phyloP scores from a whole-genome alignment of 1,284 basidiomycete species.

The Boletus hoseneyae region DNA sequence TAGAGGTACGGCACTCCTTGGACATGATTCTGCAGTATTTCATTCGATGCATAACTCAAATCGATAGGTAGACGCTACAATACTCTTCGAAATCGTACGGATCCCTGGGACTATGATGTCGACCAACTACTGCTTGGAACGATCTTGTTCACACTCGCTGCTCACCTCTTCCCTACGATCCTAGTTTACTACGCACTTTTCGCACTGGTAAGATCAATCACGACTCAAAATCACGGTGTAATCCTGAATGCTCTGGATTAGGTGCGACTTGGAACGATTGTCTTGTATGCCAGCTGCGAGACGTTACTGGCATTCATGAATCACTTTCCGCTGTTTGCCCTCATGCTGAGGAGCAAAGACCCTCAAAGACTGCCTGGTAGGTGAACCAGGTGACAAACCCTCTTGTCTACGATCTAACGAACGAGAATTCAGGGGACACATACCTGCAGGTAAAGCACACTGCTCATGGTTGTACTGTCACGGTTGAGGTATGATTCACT shows the following conservation, averaged over 20 bases:
- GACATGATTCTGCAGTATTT: neutral
- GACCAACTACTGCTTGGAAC: constrained; percentile 95
- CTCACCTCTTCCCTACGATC: constrained; percentile 90
- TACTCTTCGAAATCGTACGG: constrained; percentile 75
- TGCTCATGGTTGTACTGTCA: constrained; percentile 17
- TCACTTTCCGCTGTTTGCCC: constrained; percentile 86
- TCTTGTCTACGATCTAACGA: neutral
- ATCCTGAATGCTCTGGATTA: constrained; percentile 29
- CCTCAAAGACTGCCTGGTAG: constrained; percentile 78
- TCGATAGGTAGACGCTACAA: constrained; percentile 81
- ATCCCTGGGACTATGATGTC: constrained; percentile 88
- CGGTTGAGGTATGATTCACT: constrained; percentile 21
- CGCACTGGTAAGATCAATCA: constrained; percentile 52
- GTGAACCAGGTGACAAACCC: constrained; percentile 6
- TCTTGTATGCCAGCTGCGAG: constrained; percentile 59
- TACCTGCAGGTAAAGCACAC: constrained; percentile 25
- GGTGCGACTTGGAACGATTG: constrained; percentile 61
- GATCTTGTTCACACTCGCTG: constrained; percentile 88
- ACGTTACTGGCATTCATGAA: constrained; percentile 77
- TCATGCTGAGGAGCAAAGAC: constrained; percentile 87
- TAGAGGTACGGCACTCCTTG: constrained; percentile 55
- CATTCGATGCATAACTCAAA: neutral
- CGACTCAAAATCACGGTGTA: neutral
- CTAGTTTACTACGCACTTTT: constrained; percentile 84
- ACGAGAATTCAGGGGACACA: constrained; percentile 31